A percentile compares a stretch with the other conserved stretches of the same genome.
phyloP scores from a whole-genome alignment of 768 basidiomycete genomes.

The Leucocoprinus birnbaumii region DNA sequence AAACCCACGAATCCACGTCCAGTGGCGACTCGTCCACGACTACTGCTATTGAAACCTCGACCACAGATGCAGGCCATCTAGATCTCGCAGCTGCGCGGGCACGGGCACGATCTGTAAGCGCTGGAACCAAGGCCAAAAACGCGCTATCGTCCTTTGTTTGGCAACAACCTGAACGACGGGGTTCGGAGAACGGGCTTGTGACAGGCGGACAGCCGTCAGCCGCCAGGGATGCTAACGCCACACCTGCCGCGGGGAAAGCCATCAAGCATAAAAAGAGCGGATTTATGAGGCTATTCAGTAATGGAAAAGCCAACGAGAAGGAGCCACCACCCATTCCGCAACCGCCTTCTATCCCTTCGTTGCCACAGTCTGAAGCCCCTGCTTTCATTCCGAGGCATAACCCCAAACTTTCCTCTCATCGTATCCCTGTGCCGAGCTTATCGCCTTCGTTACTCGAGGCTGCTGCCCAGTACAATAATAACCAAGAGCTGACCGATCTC shows the following conservation, averaged over 20 bases:
- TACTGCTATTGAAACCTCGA: constrained; percentile 21
- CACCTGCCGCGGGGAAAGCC: constrained; percentile 34
- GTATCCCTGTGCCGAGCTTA: constrained; percentile 41
- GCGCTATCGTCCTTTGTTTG: constrained; percentile 42
- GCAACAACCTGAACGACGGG: constrained; percentile 40
- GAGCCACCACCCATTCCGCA: constrained; percentile 58
- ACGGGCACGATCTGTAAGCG: constrained; percentile 62
- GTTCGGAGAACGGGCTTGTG: constrained; percentile 31
- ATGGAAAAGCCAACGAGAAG: constrained; percentile 47
- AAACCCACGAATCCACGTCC: constrained; percentile 21
- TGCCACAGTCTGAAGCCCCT: constrained; percentile 18
- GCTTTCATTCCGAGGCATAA: constrained; percentile 12
- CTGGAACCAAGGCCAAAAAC: constrained; percentile 50
- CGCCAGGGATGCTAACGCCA: constrained; percentile 7
- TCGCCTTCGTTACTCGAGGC: constrained; percentile 31
- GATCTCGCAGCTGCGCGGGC: constrained; percentile 16
- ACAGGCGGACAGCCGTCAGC: constrained; percentile 9
- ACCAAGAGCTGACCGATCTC: constrained; percentile 6
- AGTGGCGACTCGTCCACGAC: constrained; percentile 22
- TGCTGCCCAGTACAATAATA: constrained; percentile 14
- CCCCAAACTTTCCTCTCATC: constrained; percentile 28
- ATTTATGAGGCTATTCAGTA: constrained; percentile 71
- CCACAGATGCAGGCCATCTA: background rate
- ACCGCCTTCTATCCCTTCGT: constrained; percentile 11
- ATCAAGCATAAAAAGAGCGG: constrained; percentile 80